Conservation (phyloP, 306 rosid species). For the Arachis stenosperma region DNA sequence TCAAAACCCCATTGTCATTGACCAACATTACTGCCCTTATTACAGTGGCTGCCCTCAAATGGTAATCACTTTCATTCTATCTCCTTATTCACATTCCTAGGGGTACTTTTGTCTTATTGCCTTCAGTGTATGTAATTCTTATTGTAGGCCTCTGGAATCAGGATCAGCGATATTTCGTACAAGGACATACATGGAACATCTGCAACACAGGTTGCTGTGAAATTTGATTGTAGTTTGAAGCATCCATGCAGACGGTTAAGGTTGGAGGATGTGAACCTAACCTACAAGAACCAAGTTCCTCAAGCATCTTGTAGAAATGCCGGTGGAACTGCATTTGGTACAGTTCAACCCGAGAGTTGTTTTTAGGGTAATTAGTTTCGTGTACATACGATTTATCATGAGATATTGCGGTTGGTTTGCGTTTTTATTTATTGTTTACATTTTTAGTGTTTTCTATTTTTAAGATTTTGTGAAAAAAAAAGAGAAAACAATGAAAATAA, state of each 20-base stretch:
- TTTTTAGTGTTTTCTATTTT: no score
- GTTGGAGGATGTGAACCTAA: slow-evolving; percentile 52
- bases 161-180: slow-evolving; percentile 50
- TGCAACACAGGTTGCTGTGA: slow-evolving; percentile 58
- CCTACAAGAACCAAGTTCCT: slow-evolving; percentile 41
- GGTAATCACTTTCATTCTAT: slow-evolving; percentile 27
- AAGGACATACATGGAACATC: slow-evolving; percentile 60
- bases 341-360: slow-evolving; percentile 54
- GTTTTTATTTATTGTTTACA: no score
- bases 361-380: slow-evolving; percentile 3
- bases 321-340: slow-evolving; percentile 39
- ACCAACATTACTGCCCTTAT: slow-evolving; percentile 61
- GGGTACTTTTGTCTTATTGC: not conserved
- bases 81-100: no score
- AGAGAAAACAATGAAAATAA: no score
- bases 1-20: slow-evolving; percentile 57
- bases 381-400: no score
- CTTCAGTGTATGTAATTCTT: no score
- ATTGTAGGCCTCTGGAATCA: slow-evolving; percentile 51
- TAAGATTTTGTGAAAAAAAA: no score
- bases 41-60: slow-evolving; percentile 43
- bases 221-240: slow-evolving; percentile 55
- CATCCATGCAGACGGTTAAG: slow-evolving; percentile 50
- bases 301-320: slow-evolving; percentile 51
- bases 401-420: no score